These are phyloP conservation scores for Penicillium sp. DNA, from an alignment of 2,329 filamentous ascomycete species.

Conservation along the genomic window DNA sequence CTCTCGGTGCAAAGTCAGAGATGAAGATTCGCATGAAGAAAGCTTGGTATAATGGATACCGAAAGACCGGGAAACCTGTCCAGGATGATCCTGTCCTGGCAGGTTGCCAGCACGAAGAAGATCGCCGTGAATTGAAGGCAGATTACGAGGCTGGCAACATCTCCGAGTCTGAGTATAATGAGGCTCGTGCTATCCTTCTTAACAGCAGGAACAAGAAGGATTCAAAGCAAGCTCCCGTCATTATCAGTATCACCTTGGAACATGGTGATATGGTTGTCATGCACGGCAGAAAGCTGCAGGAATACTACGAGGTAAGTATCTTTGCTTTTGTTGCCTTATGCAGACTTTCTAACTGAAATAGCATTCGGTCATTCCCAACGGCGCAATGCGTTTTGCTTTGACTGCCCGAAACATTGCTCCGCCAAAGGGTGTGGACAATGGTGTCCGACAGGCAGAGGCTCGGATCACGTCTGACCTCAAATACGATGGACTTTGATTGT, in stretches of 20 bases:
- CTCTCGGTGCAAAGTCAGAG: slow-evolving; percentile 48
- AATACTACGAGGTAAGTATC: slow-evolving; percentile 47
- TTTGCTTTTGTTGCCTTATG: not conserved
- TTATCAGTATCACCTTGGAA: slow-evolving; percentile 45
- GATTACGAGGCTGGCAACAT: slow-evolving; percentile 19
- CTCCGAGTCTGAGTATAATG: slow-evolving; percentile 19
- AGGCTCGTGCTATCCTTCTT: slow-evolving; percentile 22
- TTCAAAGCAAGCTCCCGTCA: slow-evolving; percentile 17
- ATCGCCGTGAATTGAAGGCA: slow-evolving; percentile 24
- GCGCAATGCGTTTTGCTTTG: slow-evolving; percentile 33
- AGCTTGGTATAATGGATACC: slow-evolving; percentile 43
- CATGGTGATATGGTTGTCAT: slow-evolving; percentile 57
- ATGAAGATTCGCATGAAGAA: slow-evolving; percentile 55
- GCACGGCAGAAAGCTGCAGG: slow-evolving; percentile 52
- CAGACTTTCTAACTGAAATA: slow-evolving; percentile 10
- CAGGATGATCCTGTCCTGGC: slow-evolving; percentile 30
- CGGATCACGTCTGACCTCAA: not conserved
- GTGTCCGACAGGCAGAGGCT: not conserved
- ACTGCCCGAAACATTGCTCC: slow-evolving; percentile 32
- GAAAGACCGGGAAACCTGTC: slow-evolving; percentile 15
- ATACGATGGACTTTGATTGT: not conserved
- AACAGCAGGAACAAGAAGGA: slow-evolving; percentile 18
- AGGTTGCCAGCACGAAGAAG: slow-evolving; percentile 25
- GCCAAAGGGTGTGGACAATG: not conserved
- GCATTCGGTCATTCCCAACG: slow-evolving; percentile 31